phyloP scores from a whole-genome alignment of 768 basidiomycete genomes.

The Rhizopogon vulgaris region DNA sequence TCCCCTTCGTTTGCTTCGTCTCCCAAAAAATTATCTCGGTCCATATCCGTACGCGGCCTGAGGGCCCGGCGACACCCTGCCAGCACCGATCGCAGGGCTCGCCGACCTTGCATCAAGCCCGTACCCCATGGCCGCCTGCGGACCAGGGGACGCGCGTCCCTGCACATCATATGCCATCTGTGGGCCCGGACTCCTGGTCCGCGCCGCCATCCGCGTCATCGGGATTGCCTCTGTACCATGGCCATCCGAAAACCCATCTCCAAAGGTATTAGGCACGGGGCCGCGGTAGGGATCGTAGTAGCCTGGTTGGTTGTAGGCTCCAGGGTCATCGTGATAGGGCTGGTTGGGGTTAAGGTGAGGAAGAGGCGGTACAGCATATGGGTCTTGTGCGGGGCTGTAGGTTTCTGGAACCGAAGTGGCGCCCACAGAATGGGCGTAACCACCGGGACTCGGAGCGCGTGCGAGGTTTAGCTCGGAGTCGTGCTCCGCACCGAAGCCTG shows the following conservation, averaged over 20 bases:
- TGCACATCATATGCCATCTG: slow-evolving; percentile 32
- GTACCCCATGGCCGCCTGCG: slow-evolving; percentile 36
- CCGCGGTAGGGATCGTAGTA: slow-evolving; percentile 83
- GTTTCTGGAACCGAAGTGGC: slow-evolving; percentile 41
- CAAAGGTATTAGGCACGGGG: slow-evolving; percentile 62
- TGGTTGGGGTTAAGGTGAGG: slow-evolving; percentile 75
- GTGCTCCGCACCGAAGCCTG: slow-evolving; percentile 60
- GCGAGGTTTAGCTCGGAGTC: slow-evolving; percentile 53
- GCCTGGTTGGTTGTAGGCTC: slow-evolving; percentile 28
- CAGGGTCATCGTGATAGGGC: slow-evolving; percentile 73
- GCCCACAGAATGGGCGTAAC: slow-evolving; percentile 40
- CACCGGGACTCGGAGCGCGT: slow-evolving; percentile 40
- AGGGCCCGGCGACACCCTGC: slow-evolving; percentile 42
- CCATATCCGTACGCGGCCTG: slow-evolving; percentile 39
- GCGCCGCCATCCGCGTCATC: slow-evolving; percentile 62
- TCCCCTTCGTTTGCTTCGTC: not conserved
- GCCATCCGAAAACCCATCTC: slow-evolving; percentile 29
- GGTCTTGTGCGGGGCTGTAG: slow-evolving; percentile 41
- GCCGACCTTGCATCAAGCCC: slow-evolving; percentile 21
- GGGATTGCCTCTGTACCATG: slow-evolving; percentile 57
- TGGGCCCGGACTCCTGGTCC: slow-evolving; percentile 36
- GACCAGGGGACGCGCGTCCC: slow-evolving; percentile 33
- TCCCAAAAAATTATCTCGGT: slow-evolving; percentile 15
- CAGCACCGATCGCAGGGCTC: slow-evolving; percentile 22
- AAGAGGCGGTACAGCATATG: slow-evolving; percentile 78